Evolutionary conservation across 2,329 filamentous ascomycete species (phyloP), one percentile per base, ranked within the genome.

Genomic region (Botrytis paeoniae): DNA sequence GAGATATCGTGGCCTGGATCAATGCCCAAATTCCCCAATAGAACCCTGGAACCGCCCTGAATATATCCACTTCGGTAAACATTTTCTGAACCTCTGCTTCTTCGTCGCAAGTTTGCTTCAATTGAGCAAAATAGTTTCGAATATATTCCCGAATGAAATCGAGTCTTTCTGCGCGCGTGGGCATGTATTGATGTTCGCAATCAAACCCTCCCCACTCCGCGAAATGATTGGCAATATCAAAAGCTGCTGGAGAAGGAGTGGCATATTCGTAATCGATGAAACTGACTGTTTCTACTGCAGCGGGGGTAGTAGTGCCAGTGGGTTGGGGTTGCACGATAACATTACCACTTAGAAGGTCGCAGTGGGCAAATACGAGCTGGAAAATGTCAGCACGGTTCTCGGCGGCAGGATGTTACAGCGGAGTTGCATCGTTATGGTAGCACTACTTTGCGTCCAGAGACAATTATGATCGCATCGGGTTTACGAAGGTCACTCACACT

Each of bases 251-350:
- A 0, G 95, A 95, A 3, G 96, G 95, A 7, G 94, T 96, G 22
- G 95, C 94, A 83, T 99, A 99, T 83, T 99, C 96, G 85, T 98
- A 99, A 84, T 99, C 96, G 82, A 99, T 99, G 83, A 99, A 98
- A 80, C 89, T 89, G 72, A 95, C 91, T 4, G 83, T 86, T 66
- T 87, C 85, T 37, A 85, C 81, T 41, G 71, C 74, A 48, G 82
- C 81, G 43, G 83, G 80, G 22, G 81, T 78, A 39, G 77, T 77
- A 32, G 77, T 74, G 54, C 78, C 79, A 43, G 82, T 77, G 73
- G 75, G 71, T 74, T 70, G 82, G 32, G 89, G 91, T 73, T 93
- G 86, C 76, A 98, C 89, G 79, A 99, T 98, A 77, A 99, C 93
- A 81, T 99, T 99, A 77, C 95, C 96, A 82, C 92, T 94, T n/a